phyloP scores from a whole-genome alignment of 106 monocot species.

The Gastrodia elata region DNA sequence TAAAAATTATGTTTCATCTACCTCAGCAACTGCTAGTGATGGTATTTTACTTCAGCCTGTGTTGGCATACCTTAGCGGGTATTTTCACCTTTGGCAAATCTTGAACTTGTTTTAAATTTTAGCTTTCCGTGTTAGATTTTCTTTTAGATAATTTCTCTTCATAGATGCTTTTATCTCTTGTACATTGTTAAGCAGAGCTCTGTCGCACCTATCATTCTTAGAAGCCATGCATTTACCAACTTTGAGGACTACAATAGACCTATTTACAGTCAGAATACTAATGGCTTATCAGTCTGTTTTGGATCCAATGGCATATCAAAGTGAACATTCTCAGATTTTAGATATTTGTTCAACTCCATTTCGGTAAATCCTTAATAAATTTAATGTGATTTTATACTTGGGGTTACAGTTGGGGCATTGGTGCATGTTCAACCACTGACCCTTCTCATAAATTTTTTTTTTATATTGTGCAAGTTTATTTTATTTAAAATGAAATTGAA shows the following conservation, averaged over 20 bases:
- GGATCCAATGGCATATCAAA: slow-evolving; percentile 71
- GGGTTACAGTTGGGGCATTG: too few relatives aligned
- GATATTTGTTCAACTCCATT: slow-evolving; percentile 74
- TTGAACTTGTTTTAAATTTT: background rate
- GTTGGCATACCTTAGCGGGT: slow-evolving; percentile 84
- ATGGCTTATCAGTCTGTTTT: slow-evolving; percentile 75
- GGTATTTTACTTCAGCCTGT: slow-evolving; percentile 90
- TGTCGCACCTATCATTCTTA: slow-evolving; percentile 53
- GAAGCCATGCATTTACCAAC: slow-evolving; percentile 34
- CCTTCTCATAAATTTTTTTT: too few relatives aligned
- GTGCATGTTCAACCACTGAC: too few relatives aligned
- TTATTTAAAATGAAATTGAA: too few relatives aligned
- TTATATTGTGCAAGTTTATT: too few relatives aligned
- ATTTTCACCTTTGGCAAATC: background rate
- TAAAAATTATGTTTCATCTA: slow-evolving; percentile 63
- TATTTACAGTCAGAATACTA: slow-evolving; percentile 72
- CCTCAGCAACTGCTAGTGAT: slow-evolving; percentile 15
- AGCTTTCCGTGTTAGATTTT: slow-evolving; percentile 6
- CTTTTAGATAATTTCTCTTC: background rate
- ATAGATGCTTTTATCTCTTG: background rate
- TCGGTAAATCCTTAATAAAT: slow-evolving; percentile 32
- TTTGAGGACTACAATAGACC: slow-evolving; percentile 52
- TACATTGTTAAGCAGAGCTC: slow-evolving; percentile 46
- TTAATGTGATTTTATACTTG: too few relatives aligned
- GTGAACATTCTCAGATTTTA: slow-evolving; percentile 67